Base-by-base conservation (phyloP, 371 early-diverging fungal genomes). In the Mucor racemosus region DNA sequence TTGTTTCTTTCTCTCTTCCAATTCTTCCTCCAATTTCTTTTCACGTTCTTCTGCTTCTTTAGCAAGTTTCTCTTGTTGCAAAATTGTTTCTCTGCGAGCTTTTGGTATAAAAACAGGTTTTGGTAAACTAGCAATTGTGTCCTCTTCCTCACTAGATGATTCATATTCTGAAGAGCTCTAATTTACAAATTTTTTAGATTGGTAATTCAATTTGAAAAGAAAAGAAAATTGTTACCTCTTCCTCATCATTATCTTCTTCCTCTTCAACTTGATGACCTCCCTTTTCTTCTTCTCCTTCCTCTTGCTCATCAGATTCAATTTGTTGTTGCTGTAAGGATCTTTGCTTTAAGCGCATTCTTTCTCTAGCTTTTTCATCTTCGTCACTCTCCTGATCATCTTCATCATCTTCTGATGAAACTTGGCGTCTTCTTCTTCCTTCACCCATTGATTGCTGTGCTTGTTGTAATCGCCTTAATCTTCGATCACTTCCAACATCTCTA, bases 71-170 rank as follows among this genome's bases (percentile, higher is more conserved):
- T 91, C 86, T 66, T 88, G 77, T 55, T 91, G 90, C 7, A 84
- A 65, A 41, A 92, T 68, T n/a, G 81, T 91, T 42, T 90, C 88
- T 41, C 94, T 84, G 55, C 86, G 82, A 0, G 84, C 71, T 92
- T 92, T 94, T 79, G 92, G 90, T 62, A 94, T 87, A 83, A 95
- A 95, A 11, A 92, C 89, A 5, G 96, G 96, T 65, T 93, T 94
- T 17, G 93, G 76, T 76, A 78, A 72, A 34, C 78, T 74, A 48
- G 75, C 75, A 10, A 81, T 67, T 21, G 76, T 68, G 39, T 74
- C 77, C 48, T 83, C 81, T 48, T 87, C 87, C 66, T 80, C 81
- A 46, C 86, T 85, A 31, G 85, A 85, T 31, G 84, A 88, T 60
- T 89, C 80, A 59, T 91, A 90, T 66, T 91, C 90, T 76, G 73